A percentile compares a stretch with the other conserved stretches of the same genome.
Conservation (phyloP, 1,284 basidiomycete species). For the Austroboletus novae-zelandiae region DNA sequence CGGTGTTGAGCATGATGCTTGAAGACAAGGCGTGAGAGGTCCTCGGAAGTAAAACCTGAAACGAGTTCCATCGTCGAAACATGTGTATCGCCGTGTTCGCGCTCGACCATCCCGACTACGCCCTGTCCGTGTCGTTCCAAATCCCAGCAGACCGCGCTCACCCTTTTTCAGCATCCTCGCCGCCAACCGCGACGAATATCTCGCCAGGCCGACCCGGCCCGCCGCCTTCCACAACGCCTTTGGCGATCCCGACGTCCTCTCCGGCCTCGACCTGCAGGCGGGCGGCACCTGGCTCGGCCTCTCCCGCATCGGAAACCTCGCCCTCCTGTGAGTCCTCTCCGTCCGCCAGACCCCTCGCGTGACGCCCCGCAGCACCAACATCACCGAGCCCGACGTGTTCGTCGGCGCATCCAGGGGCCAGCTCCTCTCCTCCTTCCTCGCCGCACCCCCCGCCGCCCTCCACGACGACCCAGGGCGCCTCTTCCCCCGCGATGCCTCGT, state of each 20-base stretch:
- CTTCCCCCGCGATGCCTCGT: conserved; percentile 46
- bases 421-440: conserved; percentile 63
- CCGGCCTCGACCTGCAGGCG: conserved; percentile 66
- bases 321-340: conserved; percentile 58
- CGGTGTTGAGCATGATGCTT: conserved; percentile 31
- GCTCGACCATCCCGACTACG: conserved; percentile 69
- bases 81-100: conserved; percentile 79
- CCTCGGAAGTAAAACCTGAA: too few relatives aligned
- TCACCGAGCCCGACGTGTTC: conserved; percentile 55
- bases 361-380: conserved; percentile 64
- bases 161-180: conserved; percentile 56
- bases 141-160: neutral
- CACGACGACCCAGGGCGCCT: conserved; percentile 45
- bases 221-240: conserved; percentile 68
- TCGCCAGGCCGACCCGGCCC: conserved; percentile 61
- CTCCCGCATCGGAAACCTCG: conserved; percentile 58
- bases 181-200: conserved; percentile 73
- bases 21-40: conserved; percentile 21
- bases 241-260: conserved; percentile 49
- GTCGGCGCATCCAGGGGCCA: conserved; percentile 62
- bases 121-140: conserved; percentile 55
- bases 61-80: neutral
- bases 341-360: neutral
- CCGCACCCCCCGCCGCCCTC: conserved; percentile 5
- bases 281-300: conserved; percentile 82